Base-by-base conservation (phyloP, 2,329 filamentous ascomycete species). In the Curvularia spicifera region DNA sequence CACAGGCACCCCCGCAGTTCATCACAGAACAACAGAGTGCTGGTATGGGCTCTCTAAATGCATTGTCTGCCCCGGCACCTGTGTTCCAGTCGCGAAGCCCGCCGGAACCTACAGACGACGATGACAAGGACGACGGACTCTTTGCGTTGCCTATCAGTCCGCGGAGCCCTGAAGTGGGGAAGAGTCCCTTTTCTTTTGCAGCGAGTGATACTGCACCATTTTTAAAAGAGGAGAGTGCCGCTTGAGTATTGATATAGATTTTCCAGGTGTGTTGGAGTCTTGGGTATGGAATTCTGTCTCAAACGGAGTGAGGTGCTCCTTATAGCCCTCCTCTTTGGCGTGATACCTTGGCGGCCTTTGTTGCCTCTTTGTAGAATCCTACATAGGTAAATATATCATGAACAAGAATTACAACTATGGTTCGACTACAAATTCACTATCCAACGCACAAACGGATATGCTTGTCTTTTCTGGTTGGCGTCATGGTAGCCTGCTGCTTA, bases 121-220 rank as follows among this genome's bases (percentile, higher is more conserved):
- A 81, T 5, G 86, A 89, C 40, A 85, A 84, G 0, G 89, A 92
- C 65, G 92, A 96, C 57, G 93, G 91, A 40, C 82, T 97, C 2
- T 97, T 97, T 72, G 93, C 92, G 0, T 84, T 96, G 51, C 92
- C 91, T 1, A 87, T 97, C 79, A 94, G 91, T 70, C 93, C 93
- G 1, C 83, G 93, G 50, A 93, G 91, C 69, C 93, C 93, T 0
- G 92, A 96, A 66, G 92, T 95, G 82, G 87, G 88, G 52, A 91
- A 88, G 67, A 93, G 91, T 71, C 93, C 92, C 0, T 97, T 97
- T 71, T 85, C 84, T 3, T 85, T 88, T 72, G 72, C 68, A 5
- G 69, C 65, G 9, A 71, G 64, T 44, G 75, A 78, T 20, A 75
- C 73, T 20, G 64, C 69, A 0, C 75, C 72, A 59, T 73, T 71